A percentile compares a stretch with the other conserved stretches of the same genome.
Conservation (phyloP, 176 grass and related monocot species). For the Musa troglodytarum region DNA sequence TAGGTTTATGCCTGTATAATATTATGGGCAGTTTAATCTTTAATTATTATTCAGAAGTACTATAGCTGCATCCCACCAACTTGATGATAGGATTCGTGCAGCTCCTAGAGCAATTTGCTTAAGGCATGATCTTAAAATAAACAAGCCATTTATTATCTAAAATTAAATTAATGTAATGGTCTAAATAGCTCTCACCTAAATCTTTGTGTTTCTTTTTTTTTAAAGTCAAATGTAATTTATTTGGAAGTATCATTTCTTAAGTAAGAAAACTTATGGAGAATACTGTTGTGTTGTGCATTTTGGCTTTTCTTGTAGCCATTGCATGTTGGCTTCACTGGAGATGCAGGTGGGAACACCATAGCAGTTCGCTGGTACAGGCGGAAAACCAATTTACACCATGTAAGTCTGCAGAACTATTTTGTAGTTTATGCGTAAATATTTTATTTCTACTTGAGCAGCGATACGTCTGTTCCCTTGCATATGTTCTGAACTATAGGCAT, state of each 20-base stretch:
- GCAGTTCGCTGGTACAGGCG: conserved; percentile 9
- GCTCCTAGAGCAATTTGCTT: too few relatives aligned
- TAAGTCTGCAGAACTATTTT: conserved; percentile 4
- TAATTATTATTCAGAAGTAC: too few relatives aligned
- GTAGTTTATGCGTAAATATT: background rate
- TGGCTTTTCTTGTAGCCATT: background rate
- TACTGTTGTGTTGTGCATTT: background rate
- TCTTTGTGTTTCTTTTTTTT: background rate
- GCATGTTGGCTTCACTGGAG: conserved; percentile 16
- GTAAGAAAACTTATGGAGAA: background rate
- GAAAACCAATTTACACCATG: conserved; percentile 19
- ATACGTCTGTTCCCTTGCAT: background rate
- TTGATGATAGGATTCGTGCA: too few relatives aligned
- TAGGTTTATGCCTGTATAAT: too few relatives aligned
- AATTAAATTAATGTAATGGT: background rate
- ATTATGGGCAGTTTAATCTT: too few relatives aligned
- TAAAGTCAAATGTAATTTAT: background rate
- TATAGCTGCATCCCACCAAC: too few relatives aligned
- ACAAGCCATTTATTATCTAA: background rate
- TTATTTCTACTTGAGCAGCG: background rate
- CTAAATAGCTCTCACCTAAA: background rate
- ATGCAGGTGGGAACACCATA: conserved; percentile 13
- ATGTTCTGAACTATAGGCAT: background rate
- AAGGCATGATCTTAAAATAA: background rate
- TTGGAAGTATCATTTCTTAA: background rate